Evolutionary conservation across 1,284 basidiomycete genomes (phyloP).

Genomic region (Irpex rosettiformis): DNA sequence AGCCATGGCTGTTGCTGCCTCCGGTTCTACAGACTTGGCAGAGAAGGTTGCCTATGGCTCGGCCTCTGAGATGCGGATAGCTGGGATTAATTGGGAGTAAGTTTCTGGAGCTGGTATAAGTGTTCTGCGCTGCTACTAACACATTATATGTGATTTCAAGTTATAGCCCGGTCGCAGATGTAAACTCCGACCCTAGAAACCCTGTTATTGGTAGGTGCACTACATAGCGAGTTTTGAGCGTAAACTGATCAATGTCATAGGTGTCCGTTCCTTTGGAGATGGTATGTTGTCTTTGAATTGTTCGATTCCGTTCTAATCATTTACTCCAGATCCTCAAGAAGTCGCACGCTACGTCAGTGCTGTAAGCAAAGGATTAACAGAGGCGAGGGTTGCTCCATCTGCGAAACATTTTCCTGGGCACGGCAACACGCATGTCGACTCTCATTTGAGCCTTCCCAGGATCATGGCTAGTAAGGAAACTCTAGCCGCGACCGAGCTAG

Average conservation of each 20-base stretch:
- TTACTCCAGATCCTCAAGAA: conserved; percentile 42
- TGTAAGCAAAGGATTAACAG: conserved; percentile 44
- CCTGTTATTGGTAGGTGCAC: conserved; percentile 59
- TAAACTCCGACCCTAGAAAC: conserved; percentile 63
- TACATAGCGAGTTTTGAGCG: neutral
- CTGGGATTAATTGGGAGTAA: conserved; percentile 68
- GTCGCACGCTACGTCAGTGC: conserved; percentile 48
- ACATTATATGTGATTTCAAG: conserved; percentile 8
- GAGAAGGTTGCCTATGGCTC: conserved; percentile 45
- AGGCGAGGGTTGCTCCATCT: conserved; percentile 51
- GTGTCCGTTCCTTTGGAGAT: conserved; percentile 68
- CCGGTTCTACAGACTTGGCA: conserved; percentile 43
- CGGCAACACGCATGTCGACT: conserved; percentile 68
- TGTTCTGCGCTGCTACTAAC: neutral
- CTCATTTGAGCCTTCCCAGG: conserved; percentile 61
- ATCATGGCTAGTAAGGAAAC: conserved; percentile 47
- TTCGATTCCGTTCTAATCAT: neutral
- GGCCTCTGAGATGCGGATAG: conserved; percentile 52
- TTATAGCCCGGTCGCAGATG: conserved; percentile 60
- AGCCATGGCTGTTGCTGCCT: conserved; percentile 66
- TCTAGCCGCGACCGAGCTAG: conserved; percentile 46
- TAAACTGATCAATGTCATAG: conserved; percentile 28
- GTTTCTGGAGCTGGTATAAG: conserved; percentile 14
- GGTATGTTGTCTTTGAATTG: conserved; percentile 32
- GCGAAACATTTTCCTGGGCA: conserved; percentile 74